Conservation (phyloP, 2,329 filamentous ascomycete genomes). For the Stachybotrys elegans region DNA sequence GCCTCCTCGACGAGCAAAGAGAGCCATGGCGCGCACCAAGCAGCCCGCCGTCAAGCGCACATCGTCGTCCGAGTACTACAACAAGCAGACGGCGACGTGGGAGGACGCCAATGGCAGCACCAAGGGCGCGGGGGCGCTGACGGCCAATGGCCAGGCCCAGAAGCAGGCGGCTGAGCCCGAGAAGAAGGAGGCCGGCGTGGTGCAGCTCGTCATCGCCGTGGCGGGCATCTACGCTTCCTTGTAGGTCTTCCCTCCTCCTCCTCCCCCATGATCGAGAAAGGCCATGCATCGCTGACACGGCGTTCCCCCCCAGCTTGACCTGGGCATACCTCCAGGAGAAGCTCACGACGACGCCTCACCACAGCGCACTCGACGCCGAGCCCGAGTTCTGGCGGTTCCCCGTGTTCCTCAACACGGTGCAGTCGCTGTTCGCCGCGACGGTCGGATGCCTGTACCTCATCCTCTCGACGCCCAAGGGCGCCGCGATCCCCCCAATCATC, state of each 20-base stretch:
- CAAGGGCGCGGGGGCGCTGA: conserved; percentile 7
- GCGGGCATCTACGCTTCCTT: conserved; percentile 95
- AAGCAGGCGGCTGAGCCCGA: conserved; percentile 19
- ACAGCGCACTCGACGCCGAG: conserved; percentile 42
- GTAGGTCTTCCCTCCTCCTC: conserved; percentile 44
- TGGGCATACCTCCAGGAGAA: conserved; percentile 98
- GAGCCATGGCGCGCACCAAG: conserved; percentile 65
- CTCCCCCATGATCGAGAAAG: too few relatives aligned
- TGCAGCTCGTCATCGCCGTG: conserved; percentile 82
- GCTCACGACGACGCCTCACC: conserved; percentile 88
- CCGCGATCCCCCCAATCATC: conserved; percentile 60
- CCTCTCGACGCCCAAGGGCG: conserved; percentile 48
- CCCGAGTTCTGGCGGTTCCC: conserved; percentile 86
- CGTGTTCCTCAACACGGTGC: conserved; percentile 93
- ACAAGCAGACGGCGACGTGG: conserved; percentile 37
- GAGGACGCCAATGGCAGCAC: conserved; percentile 25
- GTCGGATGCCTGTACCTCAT: conserved; percentile 79
- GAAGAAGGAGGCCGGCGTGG: conserved; percentile 53
- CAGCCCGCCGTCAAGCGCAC: conserved; percentile 62
- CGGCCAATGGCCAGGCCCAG: conserved; percentile 21
- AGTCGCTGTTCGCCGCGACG: conserved; percentile 81
- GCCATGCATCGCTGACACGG: too few relatives aligned
- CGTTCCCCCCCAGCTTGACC: conserved; percentile 60
- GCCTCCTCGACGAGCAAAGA: conserved; percentile 17
- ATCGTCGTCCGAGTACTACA: conserved; percentile 61